phyloP scores from a whole-genome alignment of 2,329 filamentous ascomycete species.

The Trichophyton verrucosum region DNA sequence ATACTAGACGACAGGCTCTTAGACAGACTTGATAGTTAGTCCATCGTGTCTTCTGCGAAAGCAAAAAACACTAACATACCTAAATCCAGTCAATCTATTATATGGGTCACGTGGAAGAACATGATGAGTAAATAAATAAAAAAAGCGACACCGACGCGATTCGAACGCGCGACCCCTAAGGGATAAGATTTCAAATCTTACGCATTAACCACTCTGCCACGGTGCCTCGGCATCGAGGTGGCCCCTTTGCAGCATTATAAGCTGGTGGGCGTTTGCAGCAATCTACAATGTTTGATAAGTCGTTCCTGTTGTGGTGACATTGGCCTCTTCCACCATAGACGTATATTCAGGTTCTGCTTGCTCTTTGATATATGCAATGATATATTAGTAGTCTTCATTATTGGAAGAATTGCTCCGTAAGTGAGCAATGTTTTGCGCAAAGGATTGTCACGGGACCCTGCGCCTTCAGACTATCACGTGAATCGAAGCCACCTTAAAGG shows the following conservation, averaged over 20 bases:
- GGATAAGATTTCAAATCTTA: neutral
- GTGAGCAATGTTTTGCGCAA: too few species aligned
- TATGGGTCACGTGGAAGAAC: too few species aligned
- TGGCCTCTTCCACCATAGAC: too few species aligned
- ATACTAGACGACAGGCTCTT: too few species aligned
- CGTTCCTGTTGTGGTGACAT: too few species aligned
- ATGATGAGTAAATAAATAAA: neutral
- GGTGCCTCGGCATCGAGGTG: neutral
- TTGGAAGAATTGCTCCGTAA: too few species aligned
- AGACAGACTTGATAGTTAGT: too few species aligned
- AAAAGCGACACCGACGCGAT: neutral
- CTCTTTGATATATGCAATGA: neutral
- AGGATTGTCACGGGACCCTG: neutral
- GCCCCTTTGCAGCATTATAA: neutral
- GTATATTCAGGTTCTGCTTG: neutral
- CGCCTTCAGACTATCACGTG: neutral
- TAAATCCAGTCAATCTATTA: too few species aligned
- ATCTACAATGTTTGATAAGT: too few species aligned
- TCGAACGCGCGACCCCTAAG: neutral
- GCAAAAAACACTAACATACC: too few species aligned
- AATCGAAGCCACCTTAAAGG: neutral
- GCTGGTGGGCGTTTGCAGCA: neutral
- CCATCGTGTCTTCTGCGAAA: too few species aligned
- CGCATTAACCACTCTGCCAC: neutral
- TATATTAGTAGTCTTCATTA: neutral